Evolutionary conservation across 75 land plant genomes (phyloP), one percentile per base, ranked within the genome.

Genomic region (Chamaecyparis obtusa): DNA sequence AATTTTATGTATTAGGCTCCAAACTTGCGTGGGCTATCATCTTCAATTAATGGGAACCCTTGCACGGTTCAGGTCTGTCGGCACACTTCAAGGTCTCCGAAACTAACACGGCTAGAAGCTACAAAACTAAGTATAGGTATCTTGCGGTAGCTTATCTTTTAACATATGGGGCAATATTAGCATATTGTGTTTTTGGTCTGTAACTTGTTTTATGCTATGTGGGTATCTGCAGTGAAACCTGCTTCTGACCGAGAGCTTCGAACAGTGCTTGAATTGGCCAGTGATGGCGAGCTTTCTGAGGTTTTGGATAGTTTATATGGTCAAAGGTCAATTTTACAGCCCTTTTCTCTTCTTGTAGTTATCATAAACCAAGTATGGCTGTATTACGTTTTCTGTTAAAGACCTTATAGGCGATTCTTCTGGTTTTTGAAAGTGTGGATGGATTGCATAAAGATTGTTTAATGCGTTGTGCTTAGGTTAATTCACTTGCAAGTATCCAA

Each of bases 261-360:
- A 49, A 51, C 21, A 15, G 99, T 96, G 85, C 94, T 97, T 87
- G 94, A 96, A 85, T 90, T 97, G 13, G 99, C 99, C 13, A 93
- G 98, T 21, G 94, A 97, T 84, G 93, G 91, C 56, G 99, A 97
- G 86, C 86, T 97, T 51, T 90, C 87, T 60, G 98, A 97, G 83
- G 87, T 97, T 30, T 89, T 90, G 14, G 88, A 87, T 19, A 97
- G 96, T 86, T 92, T 97, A 27, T 97, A 94, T 85, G 98, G 96
- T 35, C 93, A 92, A 35, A 97, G 99, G 99, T 95, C 17, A 83
- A 85, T 86, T 41, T 35, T 21, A 55, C 43, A 48, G 30, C 30
- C 85, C 83, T 48, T 36, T 19, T 84, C 24, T 57, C 64, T 57
- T 57, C 3, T 56, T 19, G 19, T 19, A 16, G 17, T 56, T 19